Conservation (phyloP, 768 basidiomycete species). For the Russula earlei region DNA sequence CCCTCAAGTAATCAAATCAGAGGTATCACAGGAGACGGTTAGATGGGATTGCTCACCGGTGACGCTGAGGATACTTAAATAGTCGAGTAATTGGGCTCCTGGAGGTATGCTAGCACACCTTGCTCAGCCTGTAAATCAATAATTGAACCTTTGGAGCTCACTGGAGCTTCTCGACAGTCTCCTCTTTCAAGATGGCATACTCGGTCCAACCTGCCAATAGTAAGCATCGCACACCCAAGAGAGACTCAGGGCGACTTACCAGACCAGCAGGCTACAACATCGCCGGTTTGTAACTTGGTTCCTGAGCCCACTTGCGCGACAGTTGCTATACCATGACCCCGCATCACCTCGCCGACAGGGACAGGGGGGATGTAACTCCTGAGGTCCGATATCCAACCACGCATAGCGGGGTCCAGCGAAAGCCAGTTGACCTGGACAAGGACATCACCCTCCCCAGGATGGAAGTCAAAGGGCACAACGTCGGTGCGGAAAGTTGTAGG, state of each 20-base stretch:
- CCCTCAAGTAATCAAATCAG: constrained; percentile 34
- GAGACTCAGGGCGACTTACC: constrained; percentile 36
- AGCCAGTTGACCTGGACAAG: constrained; percentile 75
- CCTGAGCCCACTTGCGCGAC: constrained; percentile 50
- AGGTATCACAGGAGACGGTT: background rate
- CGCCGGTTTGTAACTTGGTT: constrained; percentile 52
- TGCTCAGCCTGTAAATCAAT: background rate
- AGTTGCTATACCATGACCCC: constrained; percentile 54
- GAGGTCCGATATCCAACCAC: constrained; percentile 65
- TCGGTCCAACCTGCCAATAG: constrained; percentile 60
- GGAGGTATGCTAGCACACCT: constrained; percentile 38
- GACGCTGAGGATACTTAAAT: constrained; percentile 68
- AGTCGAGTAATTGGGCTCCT: constrained; percentile 63
- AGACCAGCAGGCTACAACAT: constrained; percentile 51
- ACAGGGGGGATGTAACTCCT: constrained; percentile 54
- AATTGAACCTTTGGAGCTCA: constrained; percentile 27
- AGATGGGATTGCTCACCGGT: constrained; percentile 41
- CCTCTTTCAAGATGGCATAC: constrained; percentile 53
- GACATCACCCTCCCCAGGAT: constrained; percentile 43
- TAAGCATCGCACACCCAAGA: background rate
- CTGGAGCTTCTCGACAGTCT: constrained; percentile 43
- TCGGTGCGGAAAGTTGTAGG: constrained; percentile 66
- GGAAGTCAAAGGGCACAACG: constrained; percentile 41
- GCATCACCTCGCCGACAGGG: constrained; percentile 50
- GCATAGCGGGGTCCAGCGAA: constrained; percentile 83